phyloP scores from a whole-genome alignment of 768 basidiomycete species.

The Amanita rimosa region DNA sequence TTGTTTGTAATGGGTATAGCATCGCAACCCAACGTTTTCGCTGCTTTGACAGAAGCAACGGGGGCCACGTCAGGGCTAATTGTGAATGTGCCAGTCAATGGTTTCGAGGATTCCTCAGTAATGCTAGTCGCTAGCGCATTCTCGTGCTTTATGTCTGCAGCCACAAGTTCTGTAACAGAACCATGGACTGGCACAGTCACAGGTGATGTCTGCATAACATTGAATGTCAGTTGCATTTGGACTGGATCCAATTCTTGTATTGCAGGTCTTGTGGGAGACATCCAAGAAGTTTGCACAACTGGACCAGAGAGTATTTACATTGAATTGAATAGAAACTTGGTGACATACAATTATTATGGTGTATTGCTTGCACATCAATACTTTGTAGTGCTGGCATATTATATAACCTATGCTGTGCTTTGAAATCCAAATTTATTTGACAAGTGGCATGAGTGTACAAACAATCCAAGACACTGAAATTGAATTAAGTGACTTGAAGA shows the following conservation, averaged over 20 bases:
- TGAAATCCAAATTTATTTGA: neutral
- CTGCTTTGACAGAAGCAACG: neutral
- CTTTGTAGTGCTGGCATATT: neutral
- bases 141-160: neutral
- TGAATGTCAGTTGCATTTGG: neutral
- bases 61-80: no score
- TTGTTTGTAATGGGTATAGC: neutral
- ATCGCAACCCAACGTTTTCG: neutral
- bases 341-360: neutral
- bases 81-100: no score
- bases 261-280: neutral
- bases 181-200: neutral
- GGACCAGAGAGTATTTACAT: neutral
- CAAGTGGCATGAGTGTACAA: neutral
- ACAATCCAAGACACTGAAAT: neutral
- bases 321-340: no score
- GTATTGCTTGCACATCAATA: neutral
- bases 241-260: neutral
- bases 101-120: neutral
- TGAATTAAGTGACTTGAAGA: neutral
- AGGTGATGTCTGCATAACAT: conserved; percentile 1
- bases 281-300: conserved; percentile 1
- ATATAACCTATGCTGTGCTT: neutral
- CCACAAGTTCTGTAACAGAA: neutral
- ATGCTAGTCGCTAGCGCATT: neutral